Conservation (phyloP, 768 basidiomycete genomes). For the Pleurotus eryngii region DNA sequence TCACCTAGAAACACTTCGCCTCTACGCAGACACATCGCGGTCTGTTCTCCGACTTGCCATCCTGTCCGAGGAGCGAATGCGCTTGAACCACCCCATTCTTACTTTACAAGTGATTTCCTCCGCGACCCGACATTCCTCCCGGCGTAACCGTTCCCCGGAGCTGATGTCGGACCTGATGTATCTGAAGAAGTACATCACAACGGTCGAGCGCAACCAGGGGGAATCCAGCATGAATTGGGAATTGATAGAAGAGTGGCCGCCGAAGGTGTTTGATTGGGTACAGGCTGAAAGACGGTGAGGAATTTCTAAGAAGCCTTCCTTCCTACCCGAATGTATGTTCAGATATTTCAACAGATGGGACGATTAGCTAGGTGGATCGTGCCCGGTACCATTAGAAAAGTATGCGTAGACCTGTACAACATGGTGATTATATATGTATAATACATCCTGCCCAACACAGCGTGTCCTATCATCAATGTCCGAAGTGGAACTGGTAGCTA, state of each 20-base stretch:
- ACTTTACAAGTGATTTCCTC: constrained; percentile 1
- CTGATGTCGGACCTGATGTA: constrained; percentile 4
- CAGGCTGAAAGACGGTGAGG: constrained; percentile 4
- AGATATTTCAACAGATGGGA: no score
- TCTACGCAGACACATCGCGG: constrained; percentile 6
- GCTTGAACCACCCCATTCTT: neutral
- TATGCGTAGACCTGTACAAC: neutral
- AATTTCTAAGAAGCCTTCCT: neutral
- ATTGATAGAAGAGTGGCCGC: constrained; percentile 5
- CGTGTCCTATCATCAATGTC: constrained; percentile 20
- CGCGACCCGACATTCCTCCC: constrained; percentile 1
- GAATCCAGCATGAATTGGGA: constrained; percentile 3
- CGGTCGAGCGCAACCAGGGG: neutral
- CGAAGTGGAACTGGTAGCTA: constrained; percentile 39
- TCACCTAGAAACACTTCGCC: neutral
- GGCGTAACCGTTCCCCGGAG: neutral
- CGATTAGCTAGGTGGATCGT: no score
- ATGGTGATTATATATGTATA: constrained; percentile 7
- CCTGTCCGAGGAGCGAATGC: constrained; percentile 1
- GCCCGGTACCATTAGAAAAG: no score
- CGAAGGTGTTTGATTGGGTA: constrained; percentile 2
- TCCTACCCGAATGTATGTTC: no score
- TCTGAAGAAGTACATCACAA: constrained; percentile 1
- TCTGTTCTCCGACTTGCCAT: constrained; percentile 2
- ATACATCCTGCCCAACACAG: neutral